Evolutionary conservation across 805 yeast genomes (phyloP).

Genomic region (Cyberlindnera sargentensis): DNA sequence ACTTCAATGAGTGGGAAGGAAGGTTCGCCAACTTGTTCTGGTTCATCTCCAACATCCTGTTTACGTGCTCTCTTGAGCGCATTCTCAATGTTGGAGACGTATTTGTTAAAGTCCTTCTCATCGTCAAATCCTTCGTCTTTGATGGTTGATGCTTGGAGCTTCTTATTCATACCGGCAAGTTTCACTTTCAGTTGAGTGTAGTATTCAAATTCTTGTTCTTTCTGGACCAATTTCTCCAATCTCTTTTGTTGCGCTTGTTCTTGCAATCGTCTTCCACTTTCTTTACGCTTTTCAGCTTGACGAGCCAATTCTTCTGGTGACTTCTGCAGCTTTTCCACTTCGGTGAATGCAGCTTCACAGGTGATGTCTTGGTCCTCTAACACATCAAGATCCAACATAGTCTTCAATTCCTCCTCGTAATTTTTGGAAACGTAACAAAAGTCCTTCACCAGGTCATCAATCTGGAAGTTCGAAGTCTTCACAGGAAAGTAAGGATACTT

Average conservation of each 20-base stretch:
- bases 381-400: slow-evolving; percentile 50
- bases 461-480: slow-evolving; percentile 55
- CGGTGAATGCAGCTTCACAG: slow-evolving; percentile 75
- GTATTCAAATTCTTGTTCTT: slow-evolving; percentile 74
- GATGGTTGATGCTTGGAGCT: slow-evolving; percentile 46
- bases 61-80: slow-evolving; percentile 62
- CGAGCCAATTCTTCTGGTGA: slow-evolving; percentile 73
- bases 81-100: slow-evolving; percentile 55
- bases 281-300: slow-evolving; percentile 74
- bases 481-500: slow-evolving; percentile 93
- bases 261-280: slow-evolving; percentile 82
- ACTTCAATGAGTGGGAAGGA: slow-evolving; percentile 68
- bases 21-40: slow-evolving; percentile 37
- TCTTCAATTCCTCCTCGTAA: slow-evolving; percentile 56
- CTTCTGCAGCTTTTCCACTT: slow-evolving; percentile 60
- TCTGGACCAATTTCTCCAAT: slow-evolving; percentile 69
- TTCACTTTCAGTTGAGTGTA: slow-evolving; percentile 52
- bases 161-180: slow-evolving; percentile 42
- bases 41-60: slow-evolving; percentile 56
- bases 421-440: slow-evolving; percentile 71
- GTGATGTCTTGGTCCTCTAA: slow-evolving; percentile 68
- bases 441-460: slow-evolving; percentile 61
- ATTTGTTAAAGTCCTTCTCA: slow-evolving; percentile 62
- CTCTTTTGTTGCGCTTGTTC: slow-evolving; percentile 88
- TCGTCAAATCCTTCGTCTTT: slow-evolving; percentile 74